Evolutionary conservation across 2,329 filamentous ascomycete species (phyloP), one percentile per base, ranked within the genome.

Genomic region (Clarireedia hainanense): DNA sequence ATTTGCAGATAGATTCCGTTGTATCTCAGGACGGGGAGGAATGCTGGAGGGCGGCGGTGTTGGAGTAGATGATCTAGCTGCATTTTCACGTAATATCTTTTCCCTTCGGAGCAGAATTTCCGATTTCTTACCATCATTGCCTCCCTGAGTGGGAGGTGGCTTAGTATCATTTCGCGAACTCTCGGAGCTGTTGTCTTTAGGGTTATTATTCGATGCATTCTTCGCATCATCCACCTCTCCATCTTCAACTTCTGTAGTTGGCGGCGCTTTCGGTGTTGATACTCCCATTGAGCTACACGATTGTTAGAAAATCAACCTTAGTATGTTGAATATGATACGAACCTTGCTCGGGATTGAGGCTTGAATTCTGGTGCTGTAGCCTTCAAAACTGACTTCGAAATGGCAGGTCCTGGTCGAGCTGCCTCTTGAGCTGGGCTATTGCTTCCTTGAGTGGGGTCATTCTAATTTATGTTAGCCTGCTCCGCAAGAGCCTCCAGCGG

Each of bases 171-270:
- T 59, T 36, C 55, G 34, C 15, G 57, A 40, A 20, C 50, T 14
- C 4, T 60, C 37, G 5, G 59, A 34, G 24, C 53, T 30, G 27
- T 56, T 26, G 6, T 56, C 54, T 30, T 51, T 56, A 20, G 36
- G 47, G 4, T 14, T 36, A 4, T 52, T 57, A 12, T 26, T 50
- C 4, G 53, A 40, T 30, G 51, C 45, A 6, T 49, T 49, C 69
- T 74, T 82, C 36, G 73, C 75, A 63, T 89, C 86, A 60, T 83
- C 80, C 24, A 89, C 85, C 67, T 90, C 86, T 20, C 86, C 86
- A 65, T 90, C 86, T 67, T 90, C 86, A 52, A 81, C 80, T 58
- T 85, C 83, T 1, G 69, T 59, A 69, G 53, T 56, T 70, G 67
- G 64, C 60, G 15, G 54, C 27, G 50, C 42, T 45, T 65, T 67